Evolutionary conservation across 2,329 filamentous ascomycete species (phyloP).

Genomic region (Curvularia verruculosa): DNA sequence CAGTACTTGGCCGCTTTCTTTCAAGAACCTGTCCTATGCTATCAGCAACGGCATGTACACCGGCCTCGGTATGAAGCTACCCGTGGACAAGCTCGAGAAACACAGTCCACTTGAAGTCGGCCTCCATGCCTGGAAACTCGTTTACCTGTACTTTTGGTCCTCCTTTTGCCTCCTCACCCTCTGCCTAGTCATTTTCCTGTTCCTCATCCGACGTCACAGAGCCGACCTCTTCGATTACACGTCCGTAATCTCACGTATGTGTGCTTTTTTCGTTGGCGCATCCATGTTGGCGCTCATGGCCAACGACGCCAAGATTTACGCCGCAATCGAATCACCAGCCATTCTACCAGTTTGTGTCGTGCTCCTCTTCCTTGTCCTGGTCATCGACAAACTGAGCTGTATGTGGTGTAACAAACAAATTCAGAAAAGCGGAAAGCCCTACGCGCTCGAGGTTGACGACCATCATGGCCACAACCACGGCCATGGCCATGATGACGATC

Average conservation of each 20-base stretch:
- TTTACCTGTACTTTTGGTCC: constrained; percentile 49
- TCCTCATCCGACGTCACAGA: constrained; percentile 50
- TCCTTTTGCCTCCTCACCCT: constrained; percentile 46
- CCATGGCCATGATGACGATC: constrained; percentile 27
- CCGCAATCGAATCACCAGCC: constrained; percentile 39
- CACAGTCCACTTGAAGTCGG: constrained; percentile 36
- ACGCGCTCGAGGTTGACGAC: constrained; percentile 39
- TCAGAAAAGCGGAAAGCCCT: constrained; percentile 39
- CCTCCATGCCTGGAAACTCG: constrained; percentile 37
- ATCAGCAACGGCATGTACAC: constrained; percentile 42
- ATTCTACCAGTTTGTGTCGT: constrained; percentile 46
- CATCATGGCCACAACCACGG: constrained; percentile 22
- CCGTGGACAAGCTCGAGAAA: constrained; percentile 34
- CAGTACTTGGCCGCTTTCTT: constrained; percentile 25
- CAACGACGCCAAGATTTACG: constrained; percentile 27
- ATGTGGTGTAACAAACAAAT: constrained; percentile 40
- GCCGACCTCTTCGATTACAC: constrained; percentile 50
- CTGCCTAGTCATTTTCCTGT: constrained; percentile 47
- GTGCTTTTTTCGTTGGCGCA: constrained; percentile 35
- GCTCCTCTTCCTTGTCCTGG: constrained; percentile 43
- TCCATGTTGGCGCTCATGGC: constrained; percentile 40
- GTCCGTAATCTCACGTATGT: constrained; percentile 40
- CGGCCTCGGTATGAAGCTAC: constrained; percentile 44
- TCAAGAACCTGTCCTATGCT: constrained; percentile 27
- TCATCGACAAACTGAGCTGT: constrained; percentile 40